These are phyloP conservation scores for Jaapia argillacea DNA, from an alignment of 768 basidiomycete genomes.

Conservation along the genomic window DNA sequence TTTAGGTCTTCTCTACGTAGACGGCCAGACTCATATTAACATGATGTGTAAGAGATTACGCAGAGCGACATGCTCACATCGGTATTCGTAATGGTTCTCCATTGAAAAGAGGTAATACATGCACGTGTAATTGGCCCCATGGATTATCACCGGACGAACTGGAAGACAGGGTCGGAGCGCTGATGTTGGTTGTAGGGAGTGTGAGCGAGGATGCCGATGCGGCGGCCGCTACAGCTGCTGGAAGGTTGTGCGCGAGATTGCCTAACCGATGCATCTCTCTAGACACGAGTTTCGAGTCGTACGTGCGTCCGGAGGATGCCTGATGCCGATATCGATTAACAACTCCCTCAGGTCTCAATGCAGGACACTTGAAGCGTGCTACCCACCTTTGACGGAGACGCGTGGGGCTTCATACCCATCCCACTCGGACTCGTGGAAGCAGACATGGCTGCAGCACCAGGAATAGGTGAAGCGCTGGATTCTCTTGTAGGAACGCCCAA, in stretches of 20 bases:
- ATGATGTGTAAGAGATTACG: neutral
- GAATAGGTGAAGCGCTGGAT: too few species aligned
- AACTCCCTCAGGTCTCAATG: too few species aligned
- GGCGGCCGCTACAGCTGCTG: constrained; percentile 38
- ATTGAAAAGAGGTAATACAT: constrained; percentile 87
- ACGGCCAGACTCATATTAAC: neutral
- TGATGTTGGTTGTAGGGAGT: constrained; percentile 12
- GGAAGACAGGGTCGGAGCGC: constrained; percentile 4
- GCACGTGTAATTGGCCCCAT: constrained; percentile 78
- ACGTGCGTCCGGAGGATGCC: constrained; percentile 60
- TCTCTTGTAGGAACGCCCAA: too few species aligned
- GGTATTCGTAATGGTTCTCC: constrained; percentile 78
- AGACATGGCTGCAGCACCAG: too few species aligned
- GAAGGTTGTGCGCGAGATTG: constrained; percentile 43
- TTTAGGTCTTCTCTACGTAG: constrained; percentile 79
- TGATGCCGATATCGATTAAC: too few species aligned
- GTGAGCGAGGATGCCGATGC: constrained; percentile 40
- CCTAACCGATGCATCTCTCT: constrained; percentile 83
- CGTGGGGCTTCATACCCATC: too few species aligned
- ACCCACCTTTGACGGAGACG: too few species aligned
- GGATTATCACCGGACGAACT: constrained; percentile 49
- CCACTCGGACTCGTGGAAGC: too few species aligned
- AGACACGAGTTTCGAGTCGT: constrained; percentile 71
- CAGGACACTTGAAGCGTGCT: too few species aligned
- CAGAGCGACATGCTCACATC: constrained; percentile 41